phyloP scores from a whole-genome alignment of 257 asterid genomes.

The Datura wrightii region DNA sequence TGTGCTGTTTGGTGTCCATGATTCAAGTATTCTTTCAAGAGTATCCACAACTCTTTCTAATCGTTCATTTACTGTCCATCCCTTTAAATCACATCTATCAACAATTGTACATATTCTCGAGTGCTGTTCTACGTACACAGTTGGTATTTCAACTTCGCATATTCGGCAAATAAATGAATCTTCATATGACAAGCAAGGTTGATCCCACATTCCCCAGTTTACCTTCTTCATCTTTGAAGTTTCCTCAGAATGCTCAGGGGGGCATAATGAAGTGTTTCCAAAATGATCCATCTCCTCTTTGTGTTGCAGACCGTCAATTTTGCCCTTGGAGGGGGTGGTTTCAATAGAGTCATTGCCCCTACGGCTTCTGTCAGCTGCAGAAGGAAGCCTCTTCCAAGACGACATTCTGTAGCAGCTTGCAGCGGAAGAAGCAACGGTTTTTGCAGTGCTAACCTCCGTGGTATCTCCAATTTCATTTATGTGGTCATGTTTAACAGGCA shows the following conservation, averaged over 20 bases:
- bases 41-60: slow-evolving; percentile 85
- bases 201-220: slow-evolving; percentile 83
- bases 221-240: slow-evolving; percentile 54
- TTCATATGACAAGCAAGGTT: slow-evolving; percentile 72
- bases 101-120: slow-evolving; percentile 94
- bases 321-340: slow-evolving; percentile 49
- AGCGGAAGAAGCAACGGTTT: slow-evolving; percentile 66
- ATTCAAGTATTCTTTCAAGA: slow-evolving; percentile 86
- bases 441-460: slow-evolving; percentile 68
- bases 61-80: slow-evolving; percentile 81
- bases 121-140: slow-evolving; percentile 87
- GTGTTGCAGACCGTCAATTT: slow-evolving; percentile 46
- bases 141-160: slow-evolving; percentile 98
- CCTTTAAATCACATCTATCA: slow-evolving; percentile 97
- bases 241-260: slow-evolving; percentile 56
- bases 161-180: slow-evolving; percentile 93
- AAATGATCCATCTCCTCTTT: slow-evolving; percentile 48
- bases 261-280: slow-evolving; percentile 51
- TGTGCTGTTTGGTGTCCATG: slow-evolving; percentile 67
- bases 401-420: slow-evolving; percentile 94
- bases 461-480: slow-evolving; percentile 52
- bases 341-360: slow-evolving; percentile 58
- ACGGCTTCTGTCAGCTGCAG: slow-evolving; percentile 64
- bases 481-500: slow-evolving; percentile 46
- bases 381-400: slow-evolving; percentile 97